Percentiles rank a stretch among this genome's conserved stretches.
phyloP scores from a whole-genome alignment of 2,329 filamentous ascomycete species.

The Cyphellophora europaea region DNA sequence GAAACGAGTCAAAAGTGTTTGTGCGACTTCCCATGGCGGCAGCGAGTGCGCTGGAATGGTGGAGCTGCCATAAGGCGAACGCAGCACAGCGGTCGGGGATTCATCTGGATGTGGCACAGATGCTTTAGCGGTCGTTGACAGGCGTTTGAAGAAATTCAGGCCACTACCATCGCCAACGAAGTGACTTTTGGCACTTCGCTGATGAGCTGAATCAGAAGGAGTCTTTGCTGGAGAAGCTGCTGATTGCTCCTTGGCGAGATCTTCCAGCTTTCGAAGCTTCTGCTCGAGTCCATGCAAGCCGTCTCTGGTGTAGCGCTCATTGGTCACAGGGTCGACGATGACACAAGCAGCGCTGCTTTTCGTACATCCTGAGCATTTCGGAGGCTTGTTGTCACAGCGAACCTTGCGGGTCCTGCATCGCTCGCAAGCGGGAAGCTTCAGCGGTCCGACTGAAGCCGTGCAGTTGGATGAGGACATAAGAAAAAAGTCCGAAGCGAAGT shows the following conservation, averaged over 20 bases:
- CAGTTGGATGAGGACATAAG: too few relatives aligned
- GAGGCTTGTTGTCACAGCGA: constrained; percentile 23
- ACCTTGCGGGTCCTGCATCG: constrained; percentile 17
- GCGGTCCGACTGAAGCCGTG: not conserved
- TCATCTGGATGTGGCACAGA: not conserved
- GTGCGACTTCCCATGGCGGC: constrained; percentile 15
- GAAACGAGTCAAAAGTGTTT: constrained; percentile 6
- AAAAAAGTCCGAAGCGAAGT: too few relatives aligned
- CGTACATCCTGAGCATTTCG: constrained; percentile 22
- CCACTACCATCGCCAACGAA: constrained; percentile 18
- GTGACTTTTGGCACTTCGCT: constrained; percentile 2
- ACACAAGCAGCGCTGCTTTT: constrained; percentile 21
- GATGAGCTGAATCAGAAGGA: not conserved
- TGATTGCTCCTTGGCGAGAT: not conserved
- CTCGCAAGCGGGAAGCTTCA: constrained; percentile 13
- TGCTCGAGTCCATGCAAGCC: constrained; percentile 22
- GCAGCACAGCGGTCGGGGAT: constrained; percentile 11
- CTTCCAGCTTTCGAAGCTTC: constrained; percentile 9
- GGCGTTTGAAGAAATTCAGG: constrained; percentile 9
- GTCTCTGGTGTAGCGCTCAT: constrained; percentile 19
- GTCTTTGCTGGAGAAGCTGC: not conserved
- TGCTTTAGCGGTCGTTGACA: not conserved
- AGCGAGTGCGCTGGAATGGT: not conserved
- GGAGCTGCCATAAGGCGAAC: constrained; percentile 6
- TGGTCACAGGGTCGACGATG: constrained; percentile 19